Conservation (phyloP, 1,284 basidiomycete genomes). For the Ganoderma sinense region DNA sequence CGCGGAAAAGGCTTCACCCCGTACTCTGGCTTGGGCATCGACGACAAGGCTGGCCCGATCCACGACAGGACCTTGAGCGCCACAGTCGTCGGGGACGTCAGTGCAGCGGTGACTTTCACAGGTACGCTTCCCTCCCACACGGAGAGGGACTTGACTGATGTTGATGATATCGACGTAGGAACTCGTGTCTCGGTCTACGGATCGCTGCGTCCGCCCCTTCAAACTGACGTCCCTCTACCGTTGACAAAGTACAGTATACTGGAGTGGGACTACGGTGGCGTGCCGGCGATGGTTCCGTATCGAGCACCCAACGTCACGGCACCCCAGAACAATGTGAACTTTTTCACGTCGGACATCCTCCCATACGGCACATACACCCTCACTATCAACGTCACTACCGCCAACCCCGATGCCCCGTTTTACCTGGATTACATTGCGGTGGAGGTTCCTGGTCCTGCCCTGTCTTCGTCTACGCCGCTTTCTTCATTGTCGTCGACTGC, state of each 20-base stretch:
- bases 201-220: neutral
- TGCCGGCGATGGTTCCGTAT: constrained; percentile 8
- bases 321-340: constrained; percentile 14
- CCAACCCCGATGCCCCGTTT: constrained; percentile 12
- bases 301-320: constrained; percentile 12
- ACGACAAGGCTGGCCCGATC: neutral
- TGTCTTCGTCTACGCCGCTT: neutral
- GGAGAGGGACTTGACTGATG: too few relatives aligned
- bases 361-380: constrained; percentile 13
- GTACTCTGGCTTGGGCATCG: neutral
- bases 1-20: constrained; percentile 4
- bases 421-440: constrained; percentile 22
- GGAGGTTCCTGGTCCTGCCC: constrained; percentile 14
- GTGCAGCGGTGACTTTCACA: constrained; percentile 5
- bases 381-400: constrained; percentile 20
- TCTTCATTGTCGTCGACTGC: neutral
- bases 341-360: constrained; percentile 13
- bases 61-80: constrained; percentile 1
- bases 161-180: neutral
- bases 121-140: neutral
- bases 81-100: constrained; percentile 5
- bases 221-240: constrained; percentile 2
- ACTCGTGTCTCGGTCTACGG: neutral
- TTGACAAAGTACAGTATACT: constrained; percentile 13
- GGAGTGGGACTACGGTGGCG: constrained; percentile 13